These are phyloP conservation scores for Ascochyta pisi DNA, from an alignment of 2,329 filamentous ascomycete species.

Conservation along the genomic window DNA sequence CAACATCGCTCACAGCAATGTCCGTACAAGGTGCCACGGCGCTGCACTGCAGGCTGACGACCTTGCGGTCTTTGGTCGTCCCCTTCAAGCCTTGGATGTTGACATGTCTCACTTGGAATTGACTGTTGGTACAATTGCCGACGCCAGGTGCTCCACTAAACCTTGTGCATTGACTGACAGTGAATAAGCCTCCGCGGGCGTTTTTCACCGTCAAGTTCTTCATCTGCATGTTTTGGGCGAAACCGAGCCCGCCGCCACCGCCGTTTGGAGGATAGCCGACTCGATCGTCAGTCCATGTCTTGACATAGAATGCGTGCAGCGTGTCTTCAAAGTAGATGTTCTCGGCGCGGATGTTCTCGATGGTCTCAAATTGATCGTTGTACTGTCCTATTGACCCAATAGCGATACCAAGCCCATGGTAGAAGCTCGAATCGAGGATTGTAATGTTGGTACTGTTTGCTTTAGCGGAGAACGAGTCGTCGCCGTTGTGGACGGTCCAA, in stretches of 20 bases:
- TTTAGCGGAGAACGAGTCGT: constrained; percentile 25
- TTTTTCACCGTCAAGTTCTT: constrained; percentile 42
- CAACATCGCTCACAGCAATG: constrained; percentile 23
- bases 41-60: constrained; percentile 39
- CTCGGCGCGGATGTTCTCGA: constrained; percentile 58
- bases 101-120: constrained; percentile 51
- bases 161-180: constrained; percentile 52
- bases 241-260: constrained; percentile 63
- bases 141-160: constrained; percentile 41
- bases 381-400: constrained; percentile 66
- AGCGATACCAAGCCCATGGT: constrained; percentile 54
- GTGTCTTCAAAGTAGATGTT: constrained; percentile 59
- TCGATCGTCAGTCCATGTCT: constrained; percentile 64
- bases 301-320: constrained; percentile 60
- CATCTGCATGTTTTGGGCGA: constrained; percentile 47
- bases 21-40: constrained; percentile 33
- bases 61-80: constrained; percentile 29
- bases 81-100: constrained; percentile 39
- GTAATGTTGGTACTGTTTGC: constrained; percentile 28
- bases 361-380: constrained; percentile 54
- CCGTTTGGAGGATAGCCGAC: constrained; percentile 64
- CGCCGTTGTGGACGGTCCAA: constrained; percentile 24
- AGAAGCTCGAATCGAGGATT: constrained; percentile 21
- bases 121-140: constrained; percentile 50
- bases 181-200: constrained; percentile 40